Percentiles rank a stretch among this genome's conserved stretches.
phyloP scores from a whole-genome alignment of 2,329 filamentous ascomycete genomes.

The Diaporthe citrichinensis region DNA sequence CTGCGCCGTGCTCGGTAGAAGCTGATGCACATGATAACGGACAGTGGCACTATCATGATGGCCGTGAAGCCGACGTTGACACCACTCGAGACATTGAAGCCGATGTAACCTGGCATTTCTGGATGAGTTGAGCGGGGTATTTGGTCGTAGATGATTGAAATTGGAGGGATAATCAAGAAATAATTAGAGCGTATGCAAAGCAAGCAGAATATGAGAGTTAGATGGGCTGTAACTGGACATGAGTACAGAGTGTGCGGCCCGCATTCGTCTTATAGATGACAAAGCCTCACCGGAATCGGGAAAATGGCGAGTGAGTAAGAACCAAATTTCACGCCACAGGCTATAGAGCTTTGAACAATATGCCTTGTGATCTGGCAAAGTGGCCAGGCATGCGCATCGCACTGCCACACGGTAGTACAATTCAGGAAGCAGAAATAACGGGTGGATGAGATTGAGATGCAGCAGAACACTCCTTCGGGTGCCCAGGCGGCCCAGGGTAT shows the following conservation, averaged over 20 bases:
- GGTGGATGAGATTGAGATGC: not conserved
- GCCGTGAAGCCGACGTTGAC: slow-evolving; percentile 10
- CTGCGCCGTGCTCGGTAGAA: not conserved
- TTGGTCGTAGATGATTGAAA: not conserved
- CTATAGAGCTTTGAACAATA: not conserved
- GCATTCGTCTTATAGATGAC: slow-evolving; percentile 8
- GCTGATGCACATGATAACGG: slow-evolving; percentile 1
- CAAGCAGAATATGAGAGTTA: not conserved
- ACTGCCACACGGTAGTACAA: not conserved
- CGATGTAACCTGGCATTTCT: not conserved
- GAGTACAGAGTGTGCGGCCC: not conserved
- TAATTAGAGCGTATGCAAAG: not conserved
- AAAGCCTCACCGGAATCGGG: not conserved
- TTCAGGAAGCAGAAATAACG: not conserved
- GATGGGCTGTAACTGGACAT: not conserved
- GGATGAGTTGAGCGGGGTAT: not conserved
- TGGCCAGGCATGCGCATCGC: not conserved
- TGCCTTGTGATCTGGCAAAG: not conserved
- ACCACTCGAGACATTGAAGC: not conserved
- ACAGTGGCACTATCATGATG: not conserved
- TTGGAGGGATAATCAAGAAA: not conserved
- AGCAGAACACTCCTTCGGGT: slow-evolving; percentile 1
- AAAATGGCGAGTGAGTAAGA: not conserved
- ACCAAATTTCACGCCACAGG: not conserved
- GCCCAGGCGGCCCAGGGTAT: not conserved